Evolutionary conservation across 805 yeast species (phyloP).

Genomic region (Grigorovia humatica): DNA sequence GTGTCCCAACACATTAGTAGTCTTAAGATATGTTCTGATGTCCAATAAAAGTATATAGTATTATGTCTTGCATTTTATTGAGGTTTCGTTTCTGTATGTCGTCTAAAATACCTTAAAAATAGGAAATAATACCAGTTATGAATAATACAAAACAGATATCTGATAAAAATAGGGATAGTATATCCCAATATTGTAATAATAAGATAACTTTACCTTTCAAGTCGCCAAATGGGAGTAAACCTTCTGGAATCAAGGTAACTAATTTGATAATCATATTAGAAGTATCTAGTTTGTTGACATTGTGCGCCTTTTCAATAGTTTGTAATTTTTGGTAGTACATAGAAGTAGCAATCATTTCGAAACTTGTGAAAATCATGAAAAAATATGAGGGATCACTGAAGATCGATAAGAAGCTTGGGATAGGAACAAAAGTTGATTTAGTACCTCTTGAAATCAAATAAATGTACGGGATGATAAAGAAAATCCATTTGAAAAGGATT

Average conservation of each 20-base stretch:
- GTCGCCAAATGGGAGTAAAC: conserved; percentile 23
- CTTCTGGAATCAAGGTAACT: conserved; percentile 27
- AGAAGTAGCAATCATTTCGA: conserved; percentile 27
- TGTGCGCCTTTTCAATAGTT: conserved; percentile 17
- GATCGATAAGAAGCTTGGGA: conserved; percentile 2
- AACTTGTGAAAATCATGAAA: conserved; percentile 25
- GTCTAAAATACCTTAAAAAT: conserved; percentile 3
- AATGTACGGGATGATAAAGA: conserved; percentile 22
- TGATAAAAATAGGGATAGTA: conserved; percentile 25
- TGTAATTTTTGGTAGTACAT: conserved; percentile 23
- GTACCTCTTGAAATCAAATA: conserved; percentile 17
- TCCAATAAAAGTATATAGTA: no score
- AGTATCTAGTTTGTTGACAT: conserved; percentile 20
- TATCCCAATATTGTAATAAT: conserved; percentile 25
- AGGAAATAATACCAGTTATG: conserved; percentile 21
- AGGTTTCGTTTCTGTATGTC: no score
- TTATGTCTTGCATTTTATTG: no score
- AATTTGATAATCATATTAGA: conserved; percentile 23
- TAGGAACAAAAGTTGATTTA: conserved; percentile 2
- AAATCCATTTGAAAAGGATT: conserved; percentile 25
- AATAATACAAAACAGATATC: conserved; percentile 27
- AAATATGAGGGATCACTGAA: conserved; percentile 22
- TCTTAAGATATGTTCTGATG: no score
- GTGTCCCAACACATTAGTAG: no score
- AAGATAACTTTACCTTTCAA: conserved; percentile 19